Conservation (phyloP, 2,329 filamentous ascomycete species). For the Colletotrichum gloeosporioides region DNA sequence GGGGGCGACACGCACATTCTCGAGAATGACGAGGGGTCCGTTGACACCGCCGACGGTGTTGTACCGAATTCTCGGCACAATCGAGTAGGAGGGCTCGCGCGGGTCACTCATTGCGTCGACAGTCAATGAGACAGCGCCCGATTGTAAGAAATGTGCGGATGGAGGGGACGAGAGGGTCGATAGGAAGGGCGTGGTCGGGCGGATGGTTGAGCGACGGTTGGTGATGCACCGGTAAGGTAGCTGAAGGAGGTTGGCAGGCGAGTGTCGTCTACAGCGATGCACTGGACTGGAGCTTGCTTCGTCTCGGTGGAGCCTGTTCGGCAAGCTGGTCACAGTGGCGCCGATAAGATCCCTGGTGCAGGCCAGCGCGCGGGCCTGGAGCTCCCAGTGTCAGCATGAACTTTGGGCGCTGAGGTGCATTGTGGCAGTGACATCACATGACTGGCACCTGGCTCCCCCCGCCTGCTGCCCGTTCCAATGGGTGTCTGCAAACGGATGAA, state of each 20-base stretch:
- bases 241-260: slow-evolving; percentile 38
- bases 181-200: slow-evolving; percentile 15
- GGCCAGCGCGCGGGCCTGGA: not conserved
- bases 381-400: slow-evolving; percentile 11
- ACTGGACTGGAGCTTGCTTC: slow-evolving; percentile 43
- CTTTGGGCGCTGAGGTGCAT: not conserved
- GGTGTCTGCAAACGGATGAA: not conserved
- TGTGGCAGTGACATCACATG: slow-evolving; percentile 43
- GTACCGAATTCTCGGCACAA: slow-evolving; percentile 77
- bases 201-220: slow-evolving; percentile 11
- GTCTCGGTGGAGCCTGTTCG: slow-evolving; percentile 37
- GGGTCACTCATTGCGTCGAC: slow-evolving; percentile 56
- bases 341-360: slow-evolving; percentile 21
- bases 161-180: slow-evolving; percentile 17
- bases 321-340: slow-evolving; percentile 15
- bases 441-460: slow-evolving; percentile 26
- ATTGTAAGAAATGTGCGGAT: slow-evolving; percentile 16
- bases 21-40: slow-evolving; percentile 94
- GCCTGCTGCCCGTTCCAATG: not conserved
- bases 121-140: slow-evolving; percentile 27
- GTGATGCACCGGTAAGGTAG: slow-evolving; percentile 3
- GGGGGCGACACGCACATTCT: slow-evolving; percentile 72
- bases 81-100: slow-evolving; percentile 64
- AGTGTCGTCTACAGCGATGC: slow-evolving; percentile 16
- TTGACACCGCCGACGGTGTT: slow-evolving; percentile 99